These are phyloP conservation scores for Hortaea werneckii DNA, from an alignment of 2,329 filamentous ascomycete species.

Conservation along the genomic window DNA sequence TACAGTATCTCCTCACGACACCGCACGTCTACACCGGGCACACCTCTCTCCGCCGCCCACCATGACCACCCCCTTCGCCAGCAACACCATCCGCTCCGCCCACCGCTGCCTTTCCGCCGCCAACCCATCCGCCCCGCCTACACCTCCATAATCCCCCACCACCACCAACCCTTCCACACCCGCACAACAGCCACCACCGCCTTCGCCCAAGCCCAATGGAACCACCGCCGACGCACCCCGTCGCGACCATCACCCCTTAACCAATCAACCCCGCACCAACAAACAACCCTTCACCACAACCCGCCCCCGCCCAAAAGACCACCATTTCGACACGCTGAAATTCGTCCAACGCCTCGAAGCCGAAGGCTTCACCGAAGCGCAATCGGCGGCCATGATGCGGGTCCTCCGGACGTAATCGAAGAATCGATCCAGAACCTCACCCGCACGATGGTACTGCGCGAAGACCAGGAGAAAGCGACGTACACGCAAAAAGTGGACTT, in stretches of 20 bases:
- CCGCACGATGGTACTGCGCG: constrained; percentile 92
- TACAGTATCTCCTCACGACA: no score
- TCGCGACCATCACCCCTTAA: neutral
- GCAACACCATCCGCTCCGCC: neutral
- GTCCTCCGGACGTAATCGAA: constrained; percentile 94
- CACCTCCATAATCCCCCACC: neutral
- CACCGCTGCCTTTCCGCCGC: constrained; percentile 4
- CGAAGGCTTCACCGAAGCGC: constrained; percentile 91
- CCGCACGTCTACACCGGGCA: no score
- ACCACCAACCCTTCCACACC: neutral
- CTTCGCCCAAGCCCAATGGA: constrained; percentile 5
- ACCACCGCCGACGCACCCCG: neutral
- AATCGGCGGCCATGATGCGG: constrained; percentile 97
- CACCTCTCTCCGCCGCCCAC: neutral
- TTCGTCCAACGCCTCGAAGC: constrained; percentile 83
- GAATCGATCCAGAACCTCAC: constrained; percentile 97
- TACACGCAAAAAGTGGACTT: constrained; percentile 92
- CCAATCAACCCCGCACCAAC: neutral
- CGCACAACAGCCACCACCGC: constrained; percentile 6
- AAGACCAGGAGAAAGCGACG: constrained; percentile 74
- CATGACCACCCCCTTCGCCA: neutral
- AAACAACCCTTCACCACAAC: constrained; percentile 56
- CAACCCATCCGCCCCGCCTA: constrained; percentile 3
- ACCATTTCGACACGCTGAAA: constrained; percentile 97
- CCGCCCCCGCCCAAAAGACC: constrained; percentile 54